These are phyloP conservation scores for Monosporascus sp. DNA, from an alignment of 2,329 filamentous ascomycete genomes.

Conservation along the genomic window DNA sequence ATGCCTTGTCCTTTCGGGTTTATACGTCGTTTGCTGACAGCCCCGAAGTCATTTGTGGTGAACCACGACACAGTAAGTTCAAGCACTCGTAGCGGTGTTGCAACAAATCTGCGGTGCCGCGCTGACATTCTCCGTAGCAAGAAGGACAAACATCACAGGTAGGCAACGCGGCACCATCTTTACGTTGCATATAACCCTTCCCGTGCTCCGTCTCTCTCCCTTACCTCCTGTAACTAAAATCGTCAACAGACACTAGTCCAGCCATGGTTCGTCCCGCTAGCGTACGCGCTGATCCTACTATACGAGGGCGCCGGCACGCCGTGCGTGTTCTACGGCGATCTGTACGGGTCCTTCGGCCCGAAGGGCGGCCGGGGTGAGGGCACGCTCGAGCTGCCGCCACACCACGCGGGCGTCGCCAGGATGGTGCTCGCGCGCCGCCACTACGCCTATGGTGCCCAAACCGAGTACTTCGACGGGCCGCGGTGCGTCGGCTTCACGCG, in stretches of 20 bases:
- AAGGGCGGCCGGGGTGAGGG: conserved; percentile 24
- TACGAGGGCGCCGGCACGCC: conserved; percentile 51
- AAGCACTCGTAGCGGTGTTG: background rate
- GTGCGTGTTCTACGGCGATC: conserved; percentile 64
- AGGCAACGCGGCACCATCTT: background rate
- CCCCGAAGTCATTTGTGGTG: conserved; percentile 48
- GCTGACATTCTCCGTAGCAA: conserved; percentile 1
- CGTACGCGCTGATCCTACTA: conserved; percentile 67
- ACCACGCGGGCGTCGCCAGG: conserved; percentile 48
- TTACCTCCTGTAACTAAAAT: conserved; percentile 26
- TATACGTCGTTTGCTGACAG: too few species aligned
- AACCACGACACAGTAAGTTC: conserved; percentile 55
- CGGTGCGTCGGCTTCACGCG: conserved; percentile 58
- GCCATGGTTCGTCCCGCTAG: conserved; percentile 63
- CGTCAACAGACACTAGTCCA: conserved; percentile 50
- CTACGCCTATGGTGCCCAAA: conserved; percentile 60
- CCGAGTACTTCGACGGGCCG: conserved; percentile 54
- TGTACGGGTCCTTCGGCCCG: conserved; percentile 50
- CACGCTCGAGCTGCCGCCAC: conserved; percentile 42
- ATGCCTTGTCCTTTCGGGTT: too few species aligned
- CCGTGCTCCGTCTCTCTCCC: background rate
- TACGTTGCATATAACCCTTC: background rate
- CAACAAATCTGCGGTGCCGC: background rate
- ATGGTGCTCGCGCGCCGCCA: conserved; percentile 60
- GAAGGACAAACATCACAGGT: conserved; percentile 1